These are phyloP conservation scores for Erythrobasidium yunnanense DNA, from an alignment of 768 basidiomycete species.

Conservation along the genomic window DNA sequence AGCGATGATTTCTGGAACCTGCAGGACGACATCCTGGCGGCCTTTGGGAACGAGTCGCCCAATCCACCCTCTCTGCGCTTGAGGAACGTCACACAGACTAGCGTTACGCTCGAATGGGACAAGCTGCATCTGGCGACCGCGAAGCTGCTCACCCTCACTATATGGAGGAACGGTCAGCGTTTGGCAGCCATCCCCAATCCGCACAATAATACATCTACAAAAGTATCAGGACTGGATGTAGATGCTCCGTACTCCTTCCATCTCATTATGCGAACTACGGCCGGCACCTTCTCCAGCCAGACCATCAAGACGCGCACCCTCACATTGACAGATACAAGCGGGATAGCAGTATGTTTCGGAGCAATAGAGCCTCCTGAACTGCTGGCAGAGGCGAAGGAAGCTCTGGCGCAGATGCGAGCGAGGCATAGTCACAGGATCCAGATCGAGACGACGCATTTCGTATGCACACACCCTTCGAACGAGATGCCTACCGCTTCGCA, in stretches of 20 bases:
- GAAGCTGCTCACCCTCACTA: conserved; percentile 75
- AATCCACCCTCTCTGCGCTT: conserved; percentile 68
- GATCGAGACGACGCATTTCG: conserved; percentile 97
- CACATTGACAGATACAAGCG: conserved; percentile 87
- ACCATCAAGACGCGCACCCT: conserved; percentile 74
- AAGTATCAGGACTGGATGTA: conserved; percentile 38
- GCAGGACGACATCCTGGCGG: conserved; percentile 65
- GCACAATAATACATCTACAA: conserved; percentile 63
- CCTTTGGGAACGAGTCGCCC: conserved; percentile 61
- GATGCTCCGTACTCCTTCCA: conserved; percentile 81
- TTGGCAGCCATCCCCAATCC: conserved; percentile 76
- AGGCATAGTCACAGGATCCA: conserved; percentile 86
- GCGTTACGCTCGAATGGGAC: conserved; percentile 93
- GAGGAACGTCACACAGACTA: conserved; percentile 90
- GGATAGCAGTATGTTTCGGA: conserved; percentile 86
- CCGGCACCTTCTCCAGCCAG: conserved; percentile 80
- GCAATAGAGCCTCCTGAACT: conserved; percentile 57
- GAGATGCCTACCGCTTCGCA: neutral
- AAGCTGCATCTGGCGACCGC: conserved; percentile 70
- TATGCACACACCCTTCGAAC: conserved; percentile 75
- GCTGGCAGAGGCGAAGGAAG: conserved; percentile 68
- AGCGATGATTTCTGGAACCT: conserved; percentile 72
- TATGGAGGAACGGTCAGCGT: conserved; percentile 82
- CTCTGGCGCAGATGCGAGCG: conserved; percentile 72
- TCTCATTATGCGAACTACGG: conserved; percentile 79